A percentile compares a stretch with the other conserved stretches of the same genome.
Conservation (phyloP, 2,329 filamentous ascomycete genomes). For the Ophiostoma triangulosporum region DNA sequence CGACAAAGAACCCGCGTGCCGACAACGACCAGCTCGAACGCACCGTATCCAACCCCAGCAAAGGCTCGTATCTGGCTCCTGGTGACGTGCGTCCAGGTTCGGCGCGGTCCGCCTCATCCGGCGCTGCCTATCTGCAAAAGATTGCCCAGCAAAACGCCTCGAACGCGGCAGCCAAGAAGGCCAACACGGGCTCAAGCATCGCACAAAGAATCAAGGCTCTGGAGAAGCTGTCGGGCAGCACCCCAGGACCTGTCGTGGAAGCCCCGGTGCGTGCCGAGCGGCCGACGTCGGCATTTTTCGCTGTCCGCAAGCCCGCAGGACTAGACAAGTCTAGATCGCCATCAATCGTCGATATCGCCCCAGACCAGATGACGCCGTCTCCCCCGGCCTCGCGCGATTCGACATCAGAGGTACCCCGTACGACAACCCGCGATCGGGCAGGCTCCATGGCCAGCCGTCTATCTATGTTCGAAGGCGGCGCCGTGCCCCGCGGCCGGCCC, state of each 20-base stretch:
- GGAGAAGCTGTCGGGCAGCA: slow-evolving; percentile 54
- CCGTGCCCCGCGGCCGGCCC: slow-evolving; percentile 33
- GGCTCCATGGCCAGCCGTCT: slow-evolving; percentile 42
- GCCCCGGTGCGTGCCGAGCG: slow-evolving; percentile 21
- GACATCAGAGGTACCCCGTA: slow-evolving; percentile 29
- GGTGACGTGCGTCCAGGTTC: slow-evolving; percentile 32
- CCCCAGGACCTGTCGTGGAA: slow-evolving; percentile 16
- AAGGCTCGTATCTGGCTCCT: slow-evolving; percentile 31
- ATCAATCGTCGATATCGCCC: slow-evolving; percentile 30
- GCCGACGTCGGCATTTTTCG: slow-evolving; percentile 43
- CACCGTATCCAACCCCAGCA: slow-evolving; percentile 36
- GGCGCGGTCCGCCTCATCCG: slow-evolving; percentile 41
- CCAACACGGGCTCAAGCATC: slow-evolving; percentile 78
- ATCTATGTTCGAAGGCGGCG: slow-evolving; percentile 40
- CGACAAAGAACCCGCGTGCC: slow-evolving; percentile 14
- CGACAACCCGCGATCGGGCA: slow-evolving; percentile 30
- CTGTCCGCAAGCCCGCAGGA: slow-evolving; percentile 34
- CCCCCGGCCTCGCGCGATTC: slow-evolving; percentile 30
- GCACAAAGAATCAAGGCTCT: slow-evolving; percentile 90
- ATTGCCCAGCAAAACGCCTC: slow-evolving; percentile 36
- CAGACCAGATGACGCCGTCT: slow-evolving; percentile 25
- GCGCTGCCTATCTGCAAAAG: slow-evolving; percentile 41
- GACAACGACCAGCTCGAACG: slow-evolving; percentile 17
- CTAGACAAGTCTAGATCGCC: slow-evolving; percentile 32
- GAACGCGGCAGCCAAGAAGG: slow-evolving; percentile 52